Evolutionary conservation across 2,329 filamentous ascomycete species (phyloP), one percentile per base, ranked within the genome.

Genomic region (Arthrobotrys iridis): DNA sequence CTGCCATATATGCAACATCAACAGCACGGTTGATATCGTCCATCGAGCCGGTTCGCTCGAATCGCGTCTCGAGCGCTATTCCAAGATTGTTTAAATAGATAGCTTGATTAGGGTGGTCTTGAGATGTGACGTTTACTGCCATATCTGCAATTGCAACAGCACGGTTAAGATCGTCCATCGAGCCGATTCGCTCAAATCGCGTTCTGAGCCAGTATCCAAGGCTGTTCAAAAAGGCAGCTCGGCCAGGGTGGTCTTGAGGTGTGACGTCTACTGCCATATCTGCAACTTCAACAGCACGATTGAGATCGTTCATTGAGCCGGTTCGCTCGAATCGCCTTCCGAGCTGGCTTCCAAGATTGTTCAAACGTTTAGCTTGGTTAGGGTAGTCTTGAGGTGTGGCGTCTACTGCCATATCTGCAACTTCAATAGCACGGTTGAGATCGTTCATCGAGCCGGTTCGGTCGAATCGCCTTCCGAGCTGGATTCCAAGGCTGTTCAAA

Each of bases 11-110:
- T 10, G 24, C 15, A 62, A 40, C 8, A 8, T 52, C 24, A 37
- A 70, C 18, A 52, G 40, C 40, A 11, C 37, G 37, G 20, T 50
- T 43, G 18, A 68, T n/a, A 26, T 60, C 52, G n/a, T 59, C 50
- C 2, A 35, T 28, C 1, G 8, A 40, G 30, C 22, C 46, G 6
- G 46, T 43, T n/a, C 46, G 58, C 0, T 46, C 20, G 35, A 48
- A 67, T 40, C 50, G 63, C 7, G 0, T 26, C 5, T 30, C 33
- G 4, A 66, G 30, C 48, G 15, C 6, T 6, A 1, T 8, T 37
- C 45, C 66, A 24, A 71, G 18, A 10, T 62, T 71, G 13, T 30
- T 41, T 10, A 55, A 41, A 20, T 20, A n/a, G 18, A 15, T 22
- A 28, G 26, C 5, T 43, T 20, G 4, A 43, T 15, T 8, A 7